These are phyloP conservation scores for Elsinoe australis DNA, from an alignment of 2,329 filamentous ascomycete genomes.

Conservation along the genomic window DNA sequence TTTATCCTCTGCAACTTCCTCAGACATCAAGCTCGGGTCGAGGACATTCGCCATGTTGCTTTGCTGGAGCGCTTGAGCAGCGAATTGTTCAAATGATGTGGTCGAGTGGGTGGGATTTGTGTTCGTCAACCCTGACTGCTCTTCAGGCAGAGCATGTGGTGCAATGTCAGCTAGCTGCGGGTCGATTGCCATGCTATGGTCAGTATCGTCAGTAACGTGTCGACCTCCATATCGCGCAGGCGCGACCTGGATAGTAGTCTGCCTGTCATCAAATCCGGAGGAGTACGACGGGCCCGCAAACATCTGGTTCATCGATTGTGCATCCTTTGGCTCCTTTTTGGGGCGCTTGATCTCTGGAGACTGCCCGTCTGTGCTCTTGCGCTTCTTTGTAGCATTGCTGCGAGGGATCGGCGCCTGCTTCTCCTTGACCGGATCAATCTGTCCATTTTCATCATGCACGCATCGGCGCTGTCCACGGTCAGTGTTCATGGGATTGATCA, in stretches of 20 bases:
- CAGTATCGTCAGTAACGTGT: background rate
- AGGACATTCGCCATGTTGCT: conserved; percentile 14
- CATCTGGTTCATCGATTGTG: background rate
- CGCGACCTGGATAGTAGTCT: conserved; percentile 1
- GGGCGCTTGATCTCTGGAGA: conserved; percentile 23
- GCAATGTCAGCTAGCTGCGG: conserved; percentile 10
- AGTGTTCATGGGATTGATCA: conserved; percentile 21
- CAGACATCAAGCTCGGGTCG: background rate
- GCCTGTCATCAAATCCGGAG: conserved; percentile 1
- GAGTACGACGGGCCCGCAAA: conserved; percentile 16
- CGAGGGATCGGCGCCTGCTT: conserved; percentile 54
- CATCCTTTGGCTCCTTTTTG: conserved; percentile 23
- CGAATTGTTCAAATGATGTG: conserved; percentile 13
- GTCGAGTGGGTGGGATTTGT: background rate
- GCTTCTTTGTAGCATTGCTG: conserved; percentile 50
- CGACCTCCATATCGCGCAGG: background rate
- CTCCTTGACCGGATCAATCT: conserved; percentile 56
- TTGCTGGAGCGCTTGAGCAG: conserved; percentile 17
- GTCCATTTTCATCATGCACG: conserved; percentile 58
- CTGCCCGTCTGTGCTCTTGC: conserved; percentile 38
- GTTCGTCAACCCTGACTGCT: background rate
- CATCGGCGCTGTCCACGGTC: conserved; percentile 49
- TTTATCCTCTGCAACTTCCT: background rate
- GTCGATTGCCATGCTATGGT: conserved; percentile 16
- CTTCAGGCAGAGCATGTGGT: too few relatives aligned